Evolutionary conservation across 2,329 filamentous ascomycete genomes (phyloP).

Genomic region (Claviceps sp.): DNA sequence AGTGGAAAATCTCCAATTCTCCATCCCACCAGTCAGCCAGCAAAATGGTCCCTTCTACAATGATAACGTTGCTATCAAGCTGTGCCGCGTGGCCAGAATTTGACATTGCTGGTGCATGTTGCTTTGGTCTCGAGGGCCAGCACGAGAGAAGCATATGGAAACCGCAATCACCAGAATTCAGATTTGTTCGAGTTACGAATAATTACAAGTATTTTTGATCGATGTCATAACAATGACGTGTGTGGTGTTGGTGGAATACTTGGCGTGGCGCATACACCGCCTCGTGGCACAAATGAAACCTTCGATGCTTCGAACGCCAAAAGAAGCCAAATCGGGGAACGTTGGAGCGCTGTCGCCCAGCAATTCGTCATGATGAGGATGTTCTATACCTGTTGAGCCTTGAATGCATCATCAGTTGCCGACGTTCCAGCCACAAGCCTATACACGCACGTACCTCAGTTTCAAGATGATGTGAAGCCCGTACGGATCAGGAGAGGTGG

Average conservation of each 20-base stretch:
- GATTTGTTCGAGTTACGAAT: background rate
- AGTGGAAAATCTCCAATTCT: slow-evolving; percentile 30
- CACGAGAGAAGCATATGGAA: background rate
- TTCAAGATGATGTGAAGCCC: too few species aligned
- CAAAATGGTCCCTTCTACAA: slow-evolving; percentile 54
- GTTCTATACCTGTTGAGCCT: too few species aligned
- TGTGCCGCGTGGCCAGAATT: slow-evolving; percentile 23
- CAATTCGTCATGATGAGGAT: too few species aligned
- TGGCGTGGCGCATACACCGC: background rate
- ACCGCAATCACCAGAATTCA: background rate
- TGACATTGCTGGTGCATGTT: background rate
- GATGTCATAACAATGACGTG: background rate
- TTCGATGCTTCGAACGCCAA: background rate
- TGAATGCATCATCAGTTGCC: too few species aligned
- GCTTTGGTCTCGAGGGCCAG: background rate
- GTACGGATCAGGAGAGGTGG: too few species aligned
- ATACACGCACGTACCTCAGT: too few species aligned
- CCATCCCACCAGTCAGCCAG: slow-evolving; percentile 20
- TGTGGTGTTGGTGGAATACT: background rate
- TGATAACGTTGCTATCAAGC: slow-evolving; percentile 43
- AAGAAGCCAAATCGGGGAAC: background rate
- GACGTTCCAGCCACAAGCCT: too few species aligned
- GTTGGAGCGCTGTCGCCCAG: background rate
- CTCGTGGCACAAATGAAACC: background rate
- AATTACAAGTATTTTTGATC: background rate